Conservation (phyloP, 75 land plant genomes). For the Selaginella tamariscina region DNA sequence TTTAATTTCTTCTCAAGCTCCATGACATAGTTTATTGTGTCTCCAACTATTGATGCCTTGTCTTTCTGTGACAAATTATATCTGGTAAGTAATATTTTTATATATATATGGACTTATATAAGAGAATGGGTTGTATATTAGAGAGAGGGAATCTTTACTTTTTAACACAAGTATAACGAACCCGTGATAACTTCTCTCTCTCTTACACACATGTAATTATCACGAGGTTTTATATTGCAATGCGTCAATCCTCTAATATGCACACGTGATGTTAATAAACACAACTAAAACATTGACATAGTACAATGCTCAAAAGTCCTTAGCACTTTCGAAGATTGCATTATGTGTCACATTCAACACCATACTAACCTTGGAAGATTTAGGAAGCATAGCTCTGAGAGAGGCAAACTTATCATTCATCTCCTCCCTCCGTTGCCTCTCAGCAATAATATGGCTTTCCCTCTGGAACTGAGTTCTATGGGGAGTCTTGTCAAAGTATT, state of each 20-base stretch:
- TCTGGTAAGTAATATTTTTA: neutral
- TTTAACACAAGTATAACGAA: no score
- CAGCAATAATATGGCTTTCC: constrained; percentile 38
- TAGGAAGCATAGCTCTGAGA: constrained; percentile 33
- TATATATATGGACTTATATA: neutral
- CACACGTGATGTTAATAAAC: no score
- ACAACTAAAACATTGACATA: no score
- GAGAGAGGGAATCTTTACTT: no score
- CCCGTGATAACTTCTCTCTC: no score
- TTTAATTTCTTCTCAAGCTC: constrained; percentile 41
- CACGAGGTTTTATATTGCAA: no score
- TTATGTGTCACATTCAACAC: neutral
- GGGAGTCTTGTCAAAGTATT: neutral
- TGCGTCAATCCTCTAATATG: no score
- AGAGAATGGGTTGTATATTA: no score
- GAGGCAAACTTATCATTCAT: constrained; percentile 45
- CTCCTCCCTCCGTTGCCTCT: constrained; percentile 39
- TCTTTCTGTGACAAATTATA: constrained; percentile 28
- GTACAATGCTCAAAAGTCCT: no score
- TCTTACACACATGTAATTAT: no score
- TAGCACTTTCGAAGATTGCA: no score
- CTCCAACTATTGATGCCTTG: constrained; percentile 41
- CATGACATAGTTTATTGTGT: constrained; percentile 33
- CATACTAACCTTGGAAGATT: constrained; percentile 26
- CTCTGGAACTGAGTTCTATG: constrained; percentile 33